Evolutionary conservation across 495 filamentous ascomycete genomes (phyloP), one percentile per base, ranked within the genome.

Genomic region (Coniosporium apollinis): DNA sequence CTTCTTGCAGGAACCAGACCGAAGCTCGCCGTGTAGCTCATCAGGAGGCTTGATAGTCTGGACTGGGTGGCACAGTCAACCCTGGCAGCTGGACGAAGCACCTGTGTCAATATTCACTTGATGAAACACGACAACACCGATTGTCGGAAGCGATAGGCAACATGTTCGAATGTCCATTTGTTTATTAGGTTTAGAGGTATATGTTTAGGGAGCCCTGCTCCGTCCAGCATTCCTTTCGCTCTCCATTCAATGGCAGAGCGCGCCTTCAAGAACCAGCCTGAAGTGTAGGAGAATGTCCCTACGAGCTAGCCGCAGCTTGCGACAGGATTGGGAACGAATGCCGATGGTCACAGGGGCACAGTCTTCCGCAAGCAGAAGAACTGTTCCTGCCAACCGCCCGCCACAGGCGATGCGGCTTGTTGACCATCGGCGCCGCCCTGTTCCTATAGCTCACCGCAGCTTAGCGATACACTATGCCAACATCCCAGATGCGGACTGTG

Each of bases 221-320:
- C 42, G 36, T 45, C 65, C 64, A 58, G 64, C 62, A 69, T 60
- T 63, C 38, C 30, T 45, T 66, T 64, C 58, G 50, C 54, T 37
- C 47, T 35, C 19, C 32, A 13, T 19, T 44, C 46, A 32, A 41
- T 49, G 37, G 39, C 47, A 56, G 41, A 49, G 61, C 57, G 42
- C 53, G 56, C 55, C 50, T n/a, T n/a, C n/a, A 52, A 56, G 52
- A 57, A 43, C 54, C 59, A 61, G 59, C 57, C 61, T 51, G 52
- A 55, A 60, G 48, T 38, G 56, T 66, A 66, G 64, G 59, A 52
- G 62, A 62, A 65, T 62, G n/a, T n/a, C n/a, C n/a, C n/a, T n/a
- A n/a, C n/a, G n/a, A n/a, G n/a, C n/a, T n/a, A n/a, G n/a, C n/a
- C n/a, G n/a, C n/a, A n/a, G n/a, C n/a, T n/a, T n/a, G n/a, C n/a